Conservation (phyloP, 345 rosid genomes). For the Laguncularia racemosa region DNA sequence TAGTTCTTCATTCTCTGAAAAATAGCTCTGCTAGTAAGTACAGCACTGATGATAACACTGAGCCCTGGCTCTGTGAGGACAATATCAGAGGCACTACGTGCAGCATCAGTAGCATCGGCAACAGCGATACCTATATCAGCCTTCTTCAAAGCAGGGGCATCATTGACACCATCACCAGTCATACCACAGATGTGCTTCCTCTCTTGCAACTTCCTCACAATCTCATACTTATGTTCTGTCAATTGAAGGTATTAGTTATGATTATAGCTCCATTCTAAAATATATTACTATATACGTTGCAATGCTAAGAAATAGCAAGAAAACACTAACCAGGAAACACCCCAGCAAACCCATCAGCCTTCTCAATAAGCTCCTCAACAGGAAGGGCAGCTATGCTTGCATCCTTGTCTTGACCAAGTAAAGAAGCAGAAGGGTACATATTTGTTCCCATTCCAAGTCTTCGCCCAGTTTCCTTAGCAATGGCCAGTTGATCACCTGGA, state of each 20-base stretch:
- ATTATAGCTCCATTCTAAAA: not conserved
- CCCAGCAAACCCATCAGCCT: constrained; percentile 93
- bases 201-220: constrained; percentile 88
- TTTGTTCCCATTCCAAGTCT: constrained; percentile 95
- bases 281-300: not conserved
- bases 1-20: constrained; percentile 98
- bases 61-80: constrained; percentile 81
- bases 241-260: not conserved
- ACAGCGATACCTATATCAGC: constrained; percentile 96
- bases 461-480: constrained; percentile 93
- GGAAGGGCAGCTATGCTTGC: constrained; percentile 56
- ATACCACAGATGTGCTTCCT: constrained; percentile 80
- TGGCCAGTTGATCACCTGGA: constrained; percentile 71
- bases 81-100: constrained; percentile 71
- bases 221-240: constrained; percentile 91
- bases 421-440: constrained; percentile 88
- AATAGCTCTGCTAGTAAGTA: constrained; percentile 77
- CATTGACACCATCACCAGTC: constrained; percentile 98
- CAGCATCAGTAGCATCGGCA: constrained; percentile 92
- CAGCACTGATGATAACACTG: constrained; percentile 90
- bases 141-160: constrained; percentile 92
- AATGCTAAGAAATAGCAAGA: not conserved
- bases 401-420: constrained; percentile 72
- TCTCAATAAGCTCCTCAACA: constrained; percentile 78
- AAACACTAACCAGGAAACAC: constrained; percentile 75